A percentile compares a stretch with the other conserved stretches of the same genome.
Conservation (phyloP, 352 stramenopile genomes). For the Plasmopara muralis region DNA sequence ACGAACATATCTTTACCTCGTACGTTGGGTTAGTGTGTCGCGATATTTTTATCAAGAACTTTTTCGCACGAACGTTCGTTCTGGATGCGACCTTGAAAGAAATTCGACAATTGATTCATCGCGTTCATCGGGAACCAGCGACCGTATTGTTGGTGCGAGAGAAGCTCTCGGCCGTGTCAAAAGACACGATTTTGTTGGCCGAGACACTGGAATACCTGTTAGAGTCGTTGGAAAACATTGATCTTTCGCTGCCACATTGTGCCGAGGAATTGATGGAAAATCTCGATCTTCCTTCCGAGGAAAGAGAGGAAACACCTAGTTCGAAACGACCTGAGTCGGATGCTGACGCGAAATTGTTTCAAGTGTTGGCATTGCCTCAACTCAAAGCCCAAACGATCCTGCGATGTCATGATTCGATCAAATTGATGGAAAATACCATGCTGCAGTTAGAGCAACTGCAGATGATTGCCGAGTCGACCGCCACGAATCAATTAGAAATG, state of each 20-base stretch:
- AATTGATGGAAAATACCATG: conserved; percentile 91
- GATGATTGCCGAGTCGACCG: conserved; percentile 88
- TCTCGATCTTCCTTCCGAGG: conserved; percentile 40
- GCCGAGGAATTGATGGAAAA: conserved; percentile 19
- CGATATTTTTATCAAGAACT: conserved; percentile 97
- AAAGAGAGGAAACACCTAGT: conserved; percentile 9
- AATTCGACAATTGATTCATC: conserved; percentile 88
- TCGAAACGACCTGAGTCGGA: conserved; percentile 23
- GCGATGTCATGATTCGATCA: conserved; percentile 93
- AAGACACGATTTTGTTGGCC: conserved; percentile 93
- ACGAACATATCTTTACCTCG: conserved; percentile 92
- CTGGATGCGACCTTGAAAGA: conserved; percentile 94
- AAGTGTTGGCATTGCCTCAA: conserved; percentile 87
- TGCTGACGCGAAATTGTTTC: conserved; percentile 72
- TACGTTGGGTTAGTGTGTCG: conserved; percentile 95
- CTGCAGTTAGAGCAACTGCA: conserved; percentile 91
- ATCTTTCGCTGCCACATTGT: conserved; percentile 25
- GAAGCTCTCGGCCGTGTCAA: conserved; percentile 87
- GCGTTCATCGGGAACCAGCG: conserved; percentile 79
- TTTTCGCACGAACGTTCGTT: conserved; percentile 95
- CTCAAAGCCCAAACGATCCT: conserved; percentile 88
- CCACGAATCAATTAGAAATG: conserved; percentile 85
- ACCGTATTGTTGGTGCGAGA: conserved; percentile 83
- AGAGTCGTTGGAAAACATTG: conserved; percentile 91
- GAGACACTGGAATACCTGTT: conserved; percentile 95